Base-by-base conservation (phyloP, 2,329 filamentous ascomycete genomes). In the Aureobasidium sp. region DNA sequence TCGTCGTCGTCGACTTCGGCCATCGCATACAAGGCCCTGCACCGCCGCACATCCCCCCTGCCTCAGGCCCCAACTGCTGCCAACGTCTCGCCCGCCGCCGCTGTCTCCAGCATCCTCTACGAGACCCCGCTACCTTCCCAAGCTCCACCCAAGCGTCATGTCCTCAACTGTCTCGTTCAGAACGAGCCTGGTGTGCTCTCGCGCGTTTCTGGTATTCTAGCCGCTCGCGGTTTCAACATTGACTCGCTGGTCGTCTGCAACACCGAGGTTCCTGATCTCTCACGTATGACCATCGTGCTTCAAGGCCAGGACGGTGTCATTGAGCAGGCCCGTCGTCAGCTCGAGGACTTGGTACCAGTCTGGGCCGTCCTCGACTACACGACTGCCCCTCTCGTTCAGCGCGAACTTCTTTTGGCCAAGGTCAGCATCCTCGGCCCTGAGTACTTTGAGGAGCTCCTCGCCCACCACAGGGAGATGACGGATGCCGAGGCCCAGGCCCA, bases 301-400 rank as follows among this genome's bases (percentile, higher is more conserved):
- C 91, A 91, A 62, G 94, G 94, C 15, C 92, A 97, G 77, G 94
- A 97, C 71, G 93, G 93, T 61, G 93, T 97, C 39, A 91, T 99
- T 32, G 94, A 99, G 82, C 94, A 99, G 79, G 94, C 94, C 62
- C 86, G 94, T 66, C 84, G 94, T 66, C 94, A 99, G 79, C 81
- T 99, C 62, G 94, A 99, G 78, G 94, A 99, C 72, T 81, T 99
- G 56, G 94, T 99, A 27, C 94, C 94, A 27, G 94, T 99, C 63
- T 99, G 94, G 94, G 94, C 94, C 59, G 94, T 99, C 37, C 80
- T 99, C 63, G 94, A 99, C 78, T 99, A 99, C 79, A 97, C 92
- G 64, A 84, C 86, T 65, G 87, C 94, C 5, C 90, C 94, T 2
- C 85, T 99, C 27, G 94, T 99, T 23, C 94, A 99, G 83, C 88